These are phyloP conservation scores for Arthrobotrys sphaeroides DNA, from an alignment of 2,329 filamentous ascomycete species.

Conservation along the genomic window DNA sequence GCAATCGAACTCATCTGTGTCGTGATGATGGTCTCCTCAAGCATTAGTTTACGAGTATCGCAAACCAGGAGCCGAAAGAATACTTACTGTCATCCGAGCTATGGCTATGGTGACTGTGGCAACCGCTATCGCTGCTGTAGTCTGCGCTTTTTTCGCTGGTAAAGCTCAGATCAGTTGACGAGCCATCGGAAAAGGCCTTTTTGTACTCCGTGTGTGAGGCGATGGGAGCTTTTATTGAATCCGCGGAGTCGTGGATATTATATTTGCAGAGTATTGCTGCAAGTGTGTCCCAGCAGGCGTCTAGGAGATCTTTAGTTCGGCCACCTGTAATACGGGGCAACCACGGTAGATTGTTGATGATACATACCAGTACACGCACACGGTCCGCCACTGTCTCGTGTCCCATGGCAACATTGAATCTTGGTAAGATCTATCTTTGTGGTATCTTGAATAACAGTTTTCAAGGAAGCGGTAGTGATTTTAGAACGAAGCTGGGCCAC, in stretches of 20 bases:
- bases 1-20: background rate
- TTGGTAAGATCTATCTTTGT: background rate
- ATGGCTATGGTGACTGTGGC: constrained; percentile 12
- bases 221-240: background rate
- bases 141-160: constrained; percentile 11
- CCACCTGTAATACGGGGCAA: background rate
- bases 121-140: constrained; percentile 14
- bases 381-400: background rate
- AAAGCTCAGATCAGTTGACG: constrained; percentile 29
- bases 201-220: background rate
- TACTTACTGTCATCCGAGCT: constrained; percentile 21
- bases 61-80: background rate
- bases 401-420: constrained; percentile 26
- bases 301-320: background rate
- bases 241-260: constrained; percentile 14
- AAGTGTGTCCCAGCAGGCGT: constrained; percentile 12
- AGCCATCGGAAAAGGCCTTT: background rate
- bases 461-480: background rate
- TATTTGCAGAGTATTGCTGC: constrained; percentile 40
- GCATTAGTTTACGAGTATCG: background rate
- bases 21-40: background rate
- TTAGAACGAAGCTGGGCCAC: constrained; percentile 15
- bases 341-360: no score
- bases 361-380: constrained; percentile 40
- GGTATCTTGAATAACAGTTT: constrained; percentile 7